Percentiles rank a stretch among this genome's conserved stretches.
These are phyloP conservation scores for Mimosa bimucronata DNA, from an alignment of 306 rosid species.

Conservation along the genomic window DNA sequence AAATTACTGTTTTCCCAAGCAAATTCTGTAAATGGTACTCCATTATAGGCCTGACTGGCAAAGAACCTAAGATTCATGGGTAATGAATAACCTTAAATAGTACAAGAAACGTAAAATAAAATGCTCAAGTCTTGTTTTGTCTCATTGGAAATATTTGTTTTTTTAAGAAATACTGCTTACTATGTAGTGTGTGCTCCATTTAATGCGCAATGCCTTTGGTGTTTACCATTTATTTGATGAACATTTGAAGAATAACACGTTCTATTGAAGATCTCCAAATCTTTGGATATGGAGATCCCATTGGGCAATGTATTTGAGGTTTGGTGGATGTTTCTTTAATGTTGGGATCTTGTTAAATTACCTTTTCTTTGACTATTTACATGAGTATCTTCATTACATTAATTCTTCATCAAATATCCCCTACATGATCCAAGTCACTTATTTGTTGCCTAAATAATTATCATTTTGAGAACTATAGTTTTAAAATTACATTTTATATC, in stretches of 20 bases:
- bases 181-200: no score
- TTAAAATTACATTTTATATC: no score
- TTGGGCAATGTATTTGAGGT: not conserved
- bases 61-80: not conserved
- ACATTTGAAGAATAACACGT: not conserved
- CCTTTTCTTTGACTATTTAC: not conserved
- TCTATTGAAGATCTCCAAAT: not conserved
- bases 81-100: not conserved
- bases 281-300: not conserved
- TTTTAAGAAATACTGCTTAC: no score
- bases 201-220: not conserved
- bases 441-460: no score
- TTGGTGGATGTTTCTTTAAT: slow-evolving; percentile 14
- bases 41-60: slow-evolving; percentile 2
- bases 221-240: not conserved
- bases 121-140: not conserved
- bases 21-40: not conserved
- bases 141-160: no score
- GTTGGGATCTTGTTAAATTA: not conserved
- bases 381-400: not conserved
- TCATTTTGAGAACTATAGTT: no score
- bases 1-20: not conserved
- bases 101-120: not conserved
- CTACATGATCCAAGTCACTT: no score
- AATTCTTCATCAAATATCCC: no score